A percentile compares a stretch with the other conserved stretches of the same genome.
phyloP scores from a whole-genome alignment of 78 protist species.

The Tieghemostelium lacteum region DNA sequence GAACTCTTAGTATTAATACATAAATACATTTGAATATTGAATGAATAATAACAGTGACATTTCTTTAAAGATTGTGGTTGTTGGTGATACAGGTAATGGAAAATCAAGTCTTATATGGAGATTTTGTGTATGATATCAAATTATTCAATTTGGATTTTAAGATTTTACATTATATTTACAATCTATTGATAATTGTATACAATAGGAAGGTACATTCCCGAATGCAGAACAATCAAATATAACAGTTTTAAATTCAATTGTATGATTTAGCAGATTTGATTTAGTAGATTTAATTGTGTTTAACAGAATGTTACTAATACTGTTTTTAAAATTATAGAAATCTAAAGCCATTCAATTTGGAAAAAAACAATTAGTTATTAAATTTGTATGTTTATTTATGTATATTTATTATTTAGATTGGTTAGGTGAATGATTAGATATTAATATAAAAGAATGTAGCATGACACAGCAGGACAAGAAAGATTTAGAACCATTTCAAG shows the following conservation, averaged over 20 bases:
- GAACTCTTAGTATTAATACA: no score
- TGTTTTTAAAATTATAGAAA: conserved; percentile 18
- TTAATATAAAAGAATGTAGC: neutral
- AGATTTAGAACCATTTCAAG: conserved; percentile 98
- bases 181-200: neutral
- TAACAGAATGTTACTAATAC: neutral
- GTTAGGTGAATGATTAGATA: neutral
- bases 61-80: conserved; percentile 29
- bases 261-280: conserved; percentile 17
- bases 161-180: neutral
- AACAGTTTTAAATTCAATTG: conserved; percentile 25
- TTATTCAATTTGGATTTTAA: no score
- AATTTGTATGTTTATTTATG: conserved; percentile 26
- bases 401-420: neutral
- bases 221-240: conserved; percentile 65
- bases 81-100: conserved; percentile 68
- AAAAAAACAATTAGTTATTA: conserved; percentile 50
- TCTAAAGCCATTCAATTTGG: conserved; percentile 72
- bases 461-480: conserved; percentile 95
- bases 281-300: no score
- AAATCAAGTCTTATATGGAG: conserved; percentile 69
- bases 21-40: no score
- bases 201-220: conserved; percentile 53
- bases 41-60: conserved; percentile 58
- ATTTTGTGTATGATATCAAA: conserved; percentile 16